A percentile compares a stretch with the other conserved stretches of the same genome.
phyloP scores from a whole-genome alignment of 306 rosid species.

The Cyamopsis tetragonoloba region DNA sequence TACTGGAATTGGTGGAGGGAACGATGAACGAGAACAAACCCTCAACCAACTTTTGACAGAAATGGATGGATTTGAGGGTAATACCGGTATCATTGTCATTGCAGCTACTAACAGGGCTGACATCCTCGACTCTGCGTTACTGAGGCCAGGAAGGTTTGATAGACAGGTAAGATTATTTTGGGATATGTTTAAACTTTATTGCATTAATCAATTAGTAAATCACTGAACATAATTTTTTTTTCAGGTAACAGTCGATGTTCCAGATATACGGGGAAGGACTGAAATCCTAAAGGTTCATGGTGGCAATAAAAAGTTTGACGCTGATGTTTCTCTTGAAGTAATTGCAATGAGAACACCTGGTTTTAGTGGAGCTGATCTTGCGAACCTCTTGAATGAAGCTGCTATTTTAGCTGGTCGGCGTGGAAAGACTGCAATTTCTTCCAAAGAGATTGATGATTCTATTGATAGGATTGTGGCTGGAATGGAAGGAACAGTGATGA shows the following conservation, averaged over 20 bases:
- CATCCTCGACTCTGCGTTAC: conserved; percentile 90
- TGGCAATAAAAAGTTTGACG: conserved; percentile 81
- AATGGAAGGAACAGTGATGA: conserved; percentile 99
- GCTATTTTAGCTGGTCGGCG: conserved; percentile 98
- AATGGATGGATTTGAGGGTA: conserved; percentile 99
- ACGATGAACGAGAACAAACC: conserved; percentile 97
- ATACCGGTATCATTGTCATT: conserved; percentile 86
- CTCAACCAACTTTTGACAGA: conserved; percentile 98
- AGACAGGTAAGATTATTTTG: conserved; percentile 56
- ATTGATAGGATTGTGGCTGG: conserved; percentile 99
- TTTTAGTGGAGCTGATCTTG: conserved; percentile 98
- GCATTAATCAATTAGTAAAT: background rate
- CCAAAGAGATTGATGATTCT: conserved; percentile 95
- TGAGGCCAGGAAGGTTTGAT: conserved; percentile 95
- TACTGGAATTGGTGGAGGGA: conserved; percentile 97
- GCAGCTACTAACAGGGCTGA: conserved; percentile 99
- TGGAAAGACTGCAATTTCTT: conserved; percentile 76
- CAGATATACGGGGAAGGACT: conserved; percentile 89
- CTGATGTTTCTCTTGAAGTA: conserved; percentile 82
- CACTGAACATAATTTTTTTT: conserved; percentile 26
- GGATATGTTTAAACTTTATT: background rate
- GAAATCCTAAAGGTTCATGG: conserved; percentile 96
- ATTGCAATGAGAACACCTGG: conserved; percentile 99
- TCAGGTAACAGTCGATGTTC: conserved; percentile 93
- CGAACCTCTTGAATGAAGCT: conserved; percentile 94